Evolutionary conservation across 2,329 filamentous ascomycete genomes (phyloP).

Genomic region (Dothidotthia symphoricarpi): DNA sequence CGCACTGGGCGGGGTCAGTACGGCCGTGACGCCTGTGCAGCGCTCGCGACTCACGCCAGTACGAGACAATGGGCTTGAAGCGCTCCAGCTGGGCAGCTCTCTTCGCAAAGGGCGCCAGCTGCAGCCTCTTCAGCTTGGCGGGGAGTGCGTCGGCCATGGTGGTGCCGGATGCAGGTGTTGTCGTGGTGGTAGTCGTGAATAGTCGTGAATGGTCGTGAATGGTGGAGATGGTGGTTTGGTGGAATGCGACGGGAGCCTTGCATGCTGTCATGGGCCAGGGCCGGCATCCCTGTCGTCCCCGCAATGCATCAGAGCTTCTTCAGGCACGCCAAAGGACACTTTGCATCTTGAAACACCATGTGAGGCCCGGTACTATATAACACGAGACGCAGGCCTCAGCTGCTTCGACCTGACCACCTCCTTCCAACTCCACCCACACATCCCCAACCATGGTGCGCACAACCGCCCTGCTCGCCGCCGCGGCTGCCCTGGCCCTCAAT

Average conservation of each 20-base stretch:
- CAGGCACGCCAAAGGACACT: no score
- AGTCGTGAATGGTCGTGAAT: slow-evolving; percentile 5
- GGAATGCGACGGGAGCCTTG: background rate
- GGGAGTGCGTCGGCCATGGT: slow-evolving; percentile 72
- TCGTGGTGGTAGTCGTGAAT: background rate
- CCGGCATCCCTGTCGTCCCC: slow-evolving; percentile 13
- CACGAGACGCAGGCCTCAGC: no score
- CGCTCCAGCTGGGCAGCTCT: slow-evolving; percentile 80
- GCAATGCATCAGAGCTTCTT: slow-evolving; percentile 7
- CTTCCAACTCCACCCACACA: slow-evolving; percentile 5
- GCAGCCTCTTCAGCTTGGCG: slow-evolving; percentile 70
- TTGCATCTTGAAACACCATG: no score
- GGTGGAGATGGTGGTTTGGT: slow-evolving; percentile 6
- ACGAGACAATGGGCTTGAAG: slow-evolving; percentile 83
- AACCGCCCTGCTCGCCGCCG: slow-evolving; percentile 50
- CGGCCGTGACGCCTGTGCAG: background rate
- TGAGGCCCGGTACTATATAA: no score
- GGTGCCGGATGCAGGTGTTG: background rate
- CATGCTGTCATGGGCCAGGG: slow-evolving; percentile 9
- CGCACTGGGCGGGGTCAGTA: slow-evolving; percentile 27
- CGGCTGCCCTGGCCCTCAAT: slow-evolving; percentile 64
- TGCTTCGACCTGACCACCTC: slow-evolving; percentile 6
- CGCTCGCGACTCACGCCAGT: slow-evolving; percentile 75
- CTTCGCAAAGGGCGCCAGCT: slow-evolving; percentile 79
- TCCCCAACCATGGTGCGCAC: slow-evolving; percentile 36